Percentiles rank a stretch among this genome's conserved stretches.
Evolutionary conservation across 495 filamentous ascomycete genomes (phyloP).

Genomic region (Parathielavia hyrcaniae): DNA sequence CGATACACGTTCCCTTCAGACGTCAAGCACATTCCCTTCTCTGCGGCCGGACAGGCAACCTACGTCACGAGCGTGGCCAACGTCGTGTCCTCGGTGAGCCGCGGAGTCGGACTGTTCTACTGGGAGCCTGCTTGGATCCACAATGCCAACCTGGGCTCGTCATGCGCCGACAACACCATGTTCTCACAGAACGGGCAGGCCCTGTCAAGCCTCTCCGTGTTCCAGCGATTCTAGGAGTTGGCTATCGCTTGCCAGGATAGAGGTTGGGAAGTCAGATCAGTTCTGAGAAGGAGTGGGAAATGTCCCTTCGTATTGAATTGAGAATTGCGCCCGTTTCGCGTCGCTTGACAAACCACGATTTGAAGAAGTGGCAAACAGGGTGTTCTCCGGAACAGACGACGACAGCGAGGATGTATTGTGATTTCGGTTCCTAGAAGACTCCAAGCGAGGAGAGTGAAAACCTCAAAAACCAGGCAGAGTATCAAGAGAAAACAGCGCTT

Average conservation of each 20-base stretch:
- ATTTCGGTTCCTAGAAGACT: too few relatives aligned
- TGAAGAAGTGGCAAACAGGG: too few relatives aligned
- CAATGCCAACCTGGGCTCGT: conserved; percentile 54
- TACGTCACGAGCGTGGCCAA: conserved; percentile 51
- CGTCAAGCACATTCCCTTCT: conserved; percentile 51
- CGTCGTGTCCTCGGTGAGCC: conserved; percentile 46
- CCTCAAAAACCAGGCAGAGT: too few relatives aligned
- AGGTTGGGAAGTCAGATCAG: neutral
- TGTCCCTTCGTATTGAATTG: too few relatives aligned
- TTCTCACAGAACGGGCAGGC: conserved; percentile 34
- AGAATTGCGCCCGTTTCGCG: too few relatives aligned
- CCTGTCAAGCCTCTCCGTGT: conserved; percentile 32
- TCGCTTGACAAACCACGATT: too few relatives aligned
- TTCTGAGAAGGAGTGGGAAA: too few relatives aligned
- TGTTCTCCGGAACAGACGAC: too few relatives aligned
- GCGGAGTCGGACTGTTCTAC: conserved; percentile 56
- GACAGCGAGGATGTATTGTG: too few relatives aligned
- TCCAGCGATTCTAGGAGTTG: conserved; percentile 21
- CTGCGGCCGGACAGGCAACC: conserved; percentile 52
- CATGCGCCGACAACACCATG: conserved; percentile 45
- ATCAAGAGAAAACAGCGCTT: too few relatives aligned
- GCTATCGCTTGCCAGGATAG: neutral
- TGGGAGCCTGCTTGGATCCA: conserved; percentile 68
- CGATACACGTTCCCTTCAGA: conserved; percentile 53
- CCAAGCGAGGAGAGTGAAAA: too few relatives aligned